Evolutionary conservation across 768 basidiomycete species (phyloP).

Genomic region (Leccinum subgranulosum): DNA sequence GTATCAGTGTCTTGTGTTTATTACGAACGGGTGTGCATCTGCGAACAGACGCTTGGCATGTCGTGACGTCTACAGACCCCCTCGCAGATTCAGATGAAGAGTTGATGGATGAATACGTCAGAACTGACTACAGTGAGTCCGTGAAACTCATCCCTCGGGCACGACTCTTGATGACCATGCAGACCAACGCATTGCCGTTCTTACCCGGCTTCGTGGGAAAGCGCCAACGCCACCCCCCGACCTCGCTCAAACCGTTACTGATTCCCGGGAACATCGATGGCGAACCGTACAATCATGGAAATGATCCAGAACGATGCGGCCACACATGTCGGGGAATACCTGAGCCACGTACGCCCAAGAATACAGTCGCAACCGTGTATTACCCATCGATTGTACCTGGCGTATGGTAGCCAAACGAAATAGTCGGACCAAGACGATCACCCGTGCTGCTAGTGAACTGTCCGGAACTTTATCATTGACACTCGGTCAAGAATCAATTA

Average conservation of each 20-base stretch:
- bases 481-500: neutral
- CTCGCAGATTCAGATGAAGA: constrained; percentile 75
- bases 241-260: constrained; percentile 4
- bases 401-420: neutral
- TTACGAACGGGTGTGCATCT: neutral
- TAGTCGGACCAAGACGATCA: neutral
- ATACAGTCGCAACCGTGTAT: constrained; percentile 1
- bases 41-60: constrained; percentile 68
- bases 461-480: neutral
- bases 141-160: neutral
- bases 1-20: neutral
- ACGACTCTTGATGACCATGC: constrained; percentile 2
- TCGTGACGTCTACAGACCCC: constrained; percentile 59
- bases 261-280: constrained; percentile 35
- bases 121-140: constrained; percentile 62
- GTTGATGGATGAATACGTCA: constrained; percentile 56
- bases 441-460: neutral
- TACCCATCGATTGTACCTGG: constrained; percentile 3
- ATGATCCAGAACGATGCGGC: constrained; percentile 5
- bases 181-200: constrained; percentile 53
- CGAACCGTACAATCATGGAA: constrained; percentile 38
- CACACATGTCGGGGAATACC: neutral
- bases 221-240: constrained; percentile 46
- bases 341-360: neutral
- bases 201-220: constrained; percentile 50